A percentile compares a stretch with the other conserved stretches of the same genome.
Conservation (phyloP, 306 rosid species). For the Betula pendula region DNA sequence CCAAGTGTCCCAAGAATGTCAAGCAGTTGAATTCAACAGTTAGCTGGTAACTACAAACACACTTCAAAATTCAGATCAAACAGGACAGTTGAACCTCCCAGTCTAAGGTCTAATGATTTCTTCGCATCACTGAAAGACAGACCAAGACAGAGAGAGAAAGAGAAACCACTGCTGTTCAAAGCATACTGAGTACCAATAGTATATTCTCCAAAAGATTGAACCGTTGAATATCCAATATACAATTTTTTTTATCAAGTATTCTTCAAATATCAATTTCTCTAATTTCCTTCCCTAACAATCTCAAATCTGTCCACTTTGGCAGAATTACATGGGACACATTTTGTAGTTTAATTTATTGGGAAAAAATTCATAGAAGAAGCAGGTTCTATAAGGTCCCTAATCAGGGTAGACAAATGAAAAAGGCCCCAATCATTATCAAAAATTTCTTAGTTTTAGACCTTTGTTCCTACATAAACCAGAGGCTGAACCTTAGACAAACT, state of each 20-base stretch:
- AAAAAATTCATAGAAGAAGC: not conserved
- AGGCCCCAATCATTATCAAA: not conserved
- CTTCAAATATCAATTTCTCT: not conserved
- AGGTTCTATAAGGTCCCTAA: not conserved
- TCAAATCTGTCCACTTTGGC: not conserved
- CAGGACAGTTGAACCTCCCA: too few species aligned
- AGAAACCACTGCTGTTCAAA: not conserved
- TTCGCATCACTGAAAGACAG: not conserved
- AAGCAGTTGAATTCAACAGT: too few species aligned
- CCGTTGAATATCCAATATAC: not conserved
- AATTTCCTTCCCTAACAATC: not conserved
- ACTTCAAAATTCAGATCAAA: too few species aligned
- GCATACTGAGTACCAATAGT: not conserved
- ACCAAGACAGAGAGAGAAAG: too few species aligned
- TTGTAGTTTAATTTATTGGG: not conserved
- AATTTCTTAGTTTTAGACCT: slow-evolving; percentile 4
- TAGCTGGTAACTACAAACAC: too few species aligned
- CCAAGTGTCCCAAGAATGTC: not conserved
- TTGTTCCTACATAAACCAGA: not conserved
- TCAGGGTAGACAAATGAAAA: not conserved
- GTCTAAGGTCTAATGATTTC: too few species aligned
- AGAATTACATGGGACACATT: not conserved
- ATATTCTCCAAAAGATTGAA: not conserved
- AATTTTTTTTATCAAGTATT: not conserved
- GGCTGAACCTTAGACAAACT: not conserved